Evolutionary conservation across 495 filamentous ascomycete genomes (phyloP).

Genomic region (Podospora anserina): DNA sequence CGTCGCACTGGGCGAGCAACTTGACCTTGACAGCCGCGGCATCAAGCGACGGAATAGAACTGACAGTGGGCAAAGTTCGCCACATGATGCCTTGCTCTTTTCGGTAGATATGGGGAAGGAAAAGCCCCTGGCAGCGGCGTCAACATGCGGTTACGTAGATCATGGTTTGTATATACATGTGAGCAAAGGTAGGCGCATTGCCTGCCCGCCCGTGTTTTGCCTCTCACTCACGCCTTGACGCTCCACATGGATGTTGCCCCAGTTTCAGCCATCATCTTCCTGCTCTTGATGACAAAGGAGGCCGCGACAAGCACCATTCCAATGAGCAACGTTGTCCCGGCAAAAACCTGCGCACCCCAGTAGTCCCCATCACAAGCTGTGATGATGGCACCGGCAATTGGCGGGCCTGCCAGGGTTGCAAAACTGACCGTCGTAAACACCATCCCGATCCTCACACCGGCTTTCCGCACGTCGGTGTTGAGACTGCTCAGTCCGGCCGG

Average conservation of each 20-base stretch:
- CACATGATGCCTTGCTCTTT: too few species aligned
- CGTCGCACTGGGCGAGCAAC: too few species aligned
- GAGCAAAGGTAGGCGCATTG: conserved; percentile 30
- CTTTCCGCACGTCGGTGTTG: conserved; percentile 62
- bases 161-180: too few species aligned
- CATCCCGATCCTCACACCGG: conserved; percentile 76
- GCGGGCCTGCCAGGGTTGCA: conserved; percentile 69
- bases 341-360: conserved; percentile 61
- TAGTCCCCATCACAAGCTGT: conserved; percentile 55
- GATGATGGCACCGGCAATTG: conserved; percentile 68
- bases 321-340: conserved; percentile 47
- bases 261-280: conserved; percentile 21
- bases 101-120: too few species aligned
- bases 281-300: conserved; percentile 35
- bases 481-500: conserved; percentile 59
- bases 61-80: too few species aligned
- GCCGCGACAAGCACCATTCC: conserved; percentile 45
- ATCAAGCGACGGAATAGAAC: too few species aligned
- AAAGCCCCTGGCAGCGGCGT: too few species aligned
- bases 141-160: too few species aligned
- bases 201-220: background rate
- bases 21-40: too few species aligned
- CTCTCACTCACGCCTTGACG: background rate
- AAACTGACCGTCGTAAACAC: conserved; percentile 71
- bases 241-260: background rate